A percentile compares a stretch with the other conserved stretches of the same genome.
phyloP scores from a whole-genome alignment of 2,329 filamentous ascomycete species.

The Aquanectria penicillioides region DNA sequence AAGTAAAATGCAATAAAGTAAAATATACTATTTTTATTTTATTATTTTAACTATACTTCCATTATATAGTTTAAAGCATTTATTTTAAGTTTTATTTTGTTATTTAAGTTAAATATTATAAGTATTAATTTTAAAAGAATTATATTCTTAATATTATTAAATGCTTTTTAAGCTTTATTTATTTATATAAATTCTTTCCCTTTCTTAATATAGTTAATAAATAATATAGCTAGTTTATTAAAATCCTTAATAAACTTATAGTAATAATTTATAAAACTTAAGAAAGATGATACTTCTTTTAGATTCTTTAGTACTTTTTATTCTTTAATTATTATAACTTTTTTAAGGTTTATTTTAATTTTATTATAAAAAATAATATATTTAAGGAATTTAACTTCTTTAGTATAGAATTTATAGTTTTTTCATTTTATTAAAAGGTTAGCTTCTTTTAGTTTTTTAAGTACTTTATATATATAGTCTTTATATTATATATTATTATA shows the following conservation, averaged over 20 bases:
- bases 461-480: not conserved
- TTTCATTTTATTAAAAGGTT: constrained; percentile 34
- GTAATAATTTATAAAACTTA: constrained; percentile 30
- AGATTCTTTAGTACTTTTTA: not conserved
- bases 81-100: constrained; percentile 25
- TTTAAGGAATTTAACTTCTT: constrained; percentile 23
- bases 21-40: constrained; percentile 24
- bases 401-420: constrained; percentile 27
- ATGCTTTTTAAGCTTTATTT: constrained; percentile 16
- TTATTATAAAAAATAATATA: constrained; percentile 20
- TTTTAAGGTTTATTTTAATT: constrained; percentile 26
- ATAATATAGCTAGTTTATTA: not conserved
- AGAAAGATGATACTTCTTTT: constrained; percentile 30
- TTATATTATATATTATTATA: constrained; percentile 28
- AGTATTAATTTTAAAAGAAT: constrained; percentile 11
- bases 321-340: constrained; percentile 22
- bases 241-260: constrained; percentile 29
- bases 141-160: constrained; percentile 13
- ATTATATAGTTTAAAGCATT: constrained; percentile 16
- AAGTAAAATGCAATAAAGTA: constrained; percentile 26
- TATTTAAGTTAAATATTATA: constrained; percentile 16
- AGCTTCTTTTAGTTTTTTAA: constrained; percentile 20
- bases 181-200: constrained; percentile 29
- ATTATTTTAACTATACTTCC: constrained; percentile 18
- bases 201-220: constrained; percentile 22